Evolutionary conservation across 2,329 filamentous ascomycete species (phyloP), one percentile per base, ranked within the genome.

Genomic region (Beauveria rudraprayagi): DNA sequence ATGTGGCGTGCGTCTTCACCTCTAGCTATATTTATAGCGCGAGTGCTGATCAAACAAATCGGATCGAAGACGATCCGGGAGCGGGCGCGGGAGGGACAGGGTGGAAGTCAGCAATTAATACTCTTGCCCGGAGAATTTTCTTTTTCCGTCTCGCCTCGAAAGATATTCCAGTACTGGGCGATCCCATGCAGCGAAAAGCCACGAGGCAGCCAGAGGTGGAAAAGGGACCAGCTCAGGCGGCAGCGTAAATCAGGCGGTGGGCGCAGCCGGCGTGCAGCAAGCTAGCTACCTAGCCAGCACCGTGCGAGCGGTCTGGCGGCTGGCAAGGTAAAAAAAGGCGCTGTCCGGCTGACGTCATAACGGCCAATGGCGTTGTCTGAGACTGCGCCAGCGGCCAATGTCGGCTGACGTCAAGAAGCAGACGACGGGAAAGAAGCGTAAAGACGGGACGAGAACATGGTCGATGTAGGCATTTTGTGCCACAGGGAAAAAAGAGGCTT

Each of bases 321-420:
- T 37, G 52, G 30, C n/a, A 44, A 19, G 51, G 11, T 1, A 37
- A 52, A 34, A 37, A 37, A 34, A 40, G 60, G 52, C 54, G 53
- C 28, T 53, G 61, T 51, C 55, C 61, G 26, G 22, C 61, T 62
- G 61, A 62, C 61, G 61, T 62, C 61, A 62, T 62, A 48, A 41
- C 55, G 43, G 50, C 61, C 61, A 62, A 59, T 55, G 40, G 48
- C 41, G 54, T 19, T 60, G 40, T 60, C 40, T 50, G 56, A 43
- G 46, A 41, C 24, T 34, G 37, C 17, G 28, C 46, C 11, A 47
- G 24, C 34, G 24, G 50, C 44, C 40, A 47, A 47, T 50, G 61
- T 62, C 61, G 54, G 54, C 60, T 61, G 60, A 61, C 60, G 60
- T 61, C 60, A 61, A 61, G 54, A 34, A 48, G 9, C 51, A 61